These are phyloP conservation scores for Beauveria sp. DNA, from an alignment of 2,329 filamentous ascomycete species.

Conservation along the genomic window DNA sequence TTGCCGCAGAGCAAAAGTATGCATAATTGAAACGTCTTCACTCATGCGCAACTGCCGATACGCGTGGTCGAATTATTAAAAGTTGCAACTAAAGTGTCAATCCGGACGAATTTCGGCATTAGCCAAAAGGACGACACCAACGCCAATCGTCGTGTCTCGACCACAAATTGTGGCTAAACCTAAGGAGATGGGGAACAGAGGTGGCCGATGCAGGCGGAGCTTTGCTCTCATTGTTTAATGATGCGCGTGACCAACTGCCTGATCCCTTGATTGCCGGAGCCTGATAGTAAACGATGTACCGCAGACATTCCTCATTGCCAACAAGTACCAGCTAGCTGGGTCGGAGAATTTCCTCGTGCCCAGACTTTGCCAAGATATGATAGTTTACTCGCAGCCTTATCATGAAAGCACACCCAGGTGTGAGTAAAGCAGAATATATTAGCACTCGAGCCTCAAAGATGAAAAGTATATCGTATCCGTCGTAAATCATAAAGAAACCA, in stretches of 20 bases:
- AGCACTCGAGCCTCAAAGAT: neutral
- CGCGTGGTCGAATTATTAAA: neutral
- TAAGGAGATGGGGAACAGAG: neutral
- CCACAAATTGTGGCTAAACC: too few relatives aligned
- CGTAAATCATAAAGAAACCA: neutral
- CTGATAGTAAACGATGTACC: neutral
- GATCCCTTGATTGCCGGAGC: neutral
- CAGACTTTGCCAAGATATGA: neutral
- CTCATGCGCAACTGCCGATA: neutral
- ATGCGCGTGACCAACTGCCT: neutral
- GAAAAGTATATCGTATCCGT: neutral
- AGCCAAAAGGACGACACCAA: neutral
- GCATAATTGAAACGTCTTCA: neutral
- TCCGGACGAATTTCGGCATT: neutral
- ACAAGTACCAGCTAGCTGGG: neutral
- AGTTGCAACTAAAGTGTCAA: too few relatives aligned
- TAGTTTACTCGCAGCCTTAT: neutral
- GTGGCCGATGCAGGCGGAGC: neutral
- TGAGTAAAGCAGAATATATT: neutral
- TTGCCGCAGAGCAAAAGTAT: neutral
- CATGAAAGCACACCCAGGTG: neutral
- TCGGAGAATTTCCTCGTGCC: neutral
- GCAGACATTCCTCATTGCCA: neutral
- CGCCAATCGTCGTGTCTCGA: neutral
- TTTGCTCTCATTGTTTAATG: neutral